Conservation (phyloP, 139 green algal genomes). For the Desmodesmus armatus region DNA sequence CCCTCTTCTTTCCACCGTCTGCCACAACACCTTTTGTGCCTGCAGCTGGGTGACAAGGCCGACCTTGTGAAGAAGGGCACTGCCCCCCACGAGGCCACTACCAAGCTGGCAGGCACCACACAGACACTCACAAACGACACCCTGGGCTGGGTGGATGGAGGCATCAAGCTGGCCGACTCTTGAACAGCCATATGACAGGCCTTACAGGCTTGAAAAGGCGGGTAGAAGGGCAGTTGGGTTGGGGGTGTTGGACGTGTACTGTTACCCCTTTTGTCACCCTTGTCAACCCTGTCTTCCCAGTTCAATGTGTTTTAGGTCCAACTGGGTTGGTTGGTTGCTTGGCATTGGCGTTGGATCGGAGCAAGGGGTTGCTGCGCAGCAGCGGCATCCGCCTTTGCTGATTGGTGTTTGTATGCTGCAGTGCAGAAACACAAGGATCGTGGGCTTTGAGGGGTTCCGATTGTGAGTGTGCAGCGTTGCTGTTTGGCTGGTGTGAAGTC, state of each 20-base stretch:
- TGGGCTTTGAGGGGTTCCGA: too few species aligned
- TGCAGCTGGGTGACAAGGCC: slow-evolving; percentile 35
- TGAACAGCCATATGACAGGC: too few species aligned
- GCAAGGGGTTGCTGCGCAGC: too few species aligned
- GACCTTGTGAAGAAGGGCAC: slow-evolving; percentile 15
- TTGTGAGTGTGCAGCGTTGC: too few species aligned
- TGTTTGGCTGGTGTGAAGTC: too few species aligned
- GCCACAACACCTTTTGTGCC: not conserved
- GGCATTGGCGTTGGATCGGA: too few species aligned
- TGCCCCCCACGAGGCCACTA: slow-evolving; percentile 6
- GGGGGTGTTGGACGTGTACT: not conserved
- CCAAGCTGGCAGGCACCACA: not conserved
- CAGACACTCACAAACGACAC: not conserved
- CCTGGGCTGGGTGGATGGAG: slow-evolving; percentile 7
- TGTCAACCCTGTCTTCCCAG: not conserved
- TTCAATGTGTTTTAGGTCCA: not conserved
- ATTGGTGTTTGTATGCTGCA: too few species aligned
- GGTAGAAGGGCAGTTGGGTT: too few species aligned
- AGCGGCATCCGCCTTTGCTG: too few species aligned
- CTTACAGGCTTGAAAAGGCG: too few species aligned
- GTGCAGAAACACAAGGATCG: too few species aligned
- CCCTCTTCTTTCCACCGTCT: not conserved
- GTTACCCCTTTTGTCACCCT: not conserved
- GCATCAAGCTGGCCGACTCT: not conserved
- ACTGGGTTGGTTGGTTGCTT: not conserved